Conservation (phyloP, 2,329 filamentous ascomycete genomes). For the Penicillium oxalicum region DNA sequence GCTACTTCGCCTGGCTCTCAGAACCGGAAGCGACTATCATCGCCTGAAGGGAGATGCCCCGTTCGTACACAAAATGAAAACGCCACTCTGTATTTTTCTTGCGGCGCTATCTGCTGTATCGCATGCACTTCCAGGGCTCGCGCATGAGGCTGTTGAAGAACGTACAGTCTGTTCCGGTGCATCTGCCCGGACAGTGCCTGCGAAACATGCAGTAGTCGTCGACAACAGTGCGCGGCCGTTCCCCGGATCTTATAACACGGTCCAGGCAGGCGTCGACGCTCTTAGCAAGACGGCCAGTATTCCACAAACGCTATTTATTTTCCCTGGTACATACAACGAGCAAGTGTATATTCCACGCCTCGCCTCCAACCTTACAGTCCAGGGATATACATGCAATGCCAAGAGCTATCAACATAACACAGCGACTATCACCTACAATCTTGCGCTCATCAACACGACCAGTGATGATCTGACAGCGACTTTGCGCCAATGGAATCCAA, state of each 20-base stretch:
- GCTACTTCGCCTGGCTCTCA: too few species aligned
- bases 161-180: not conserved
- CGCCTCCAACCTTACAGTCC: not conserved
- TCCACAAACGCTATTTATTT: not conserved
- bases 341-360: conserved; percentile 1
- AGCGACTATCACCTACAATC: not conserved
- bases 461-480: not conserved
- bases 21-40: too few species aligned
- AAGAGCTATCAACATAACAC: conserved; percentile 1
- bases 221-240: not conserved
- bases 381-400: conserved; percentile 1
- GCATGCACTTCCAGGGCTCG: not conserved
- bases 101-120: not conserved
- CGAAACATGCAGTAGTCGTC: not conserved
- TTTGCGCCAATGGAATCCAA: conserved; percentile 1
- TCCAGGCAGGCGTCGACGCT: not conserved
- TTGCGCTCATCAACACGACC: not conserved
- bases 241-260: not conserved
- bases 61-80: not conserved
- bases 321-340: not conserved
- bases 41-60: too few species aligned
- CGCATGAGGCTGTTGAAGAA: not conserved
- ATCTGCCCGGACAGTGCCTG: not conserved
- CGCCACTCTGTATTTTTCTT: not conserved
- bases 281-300: not conserved